A percentile compares a stretch with the other conserved stretches of the same genome.
Evolutionary conservation across 805 yeast genomes (phyloP).

Genomic region (Saccharomycopsis microspora): DNA sequence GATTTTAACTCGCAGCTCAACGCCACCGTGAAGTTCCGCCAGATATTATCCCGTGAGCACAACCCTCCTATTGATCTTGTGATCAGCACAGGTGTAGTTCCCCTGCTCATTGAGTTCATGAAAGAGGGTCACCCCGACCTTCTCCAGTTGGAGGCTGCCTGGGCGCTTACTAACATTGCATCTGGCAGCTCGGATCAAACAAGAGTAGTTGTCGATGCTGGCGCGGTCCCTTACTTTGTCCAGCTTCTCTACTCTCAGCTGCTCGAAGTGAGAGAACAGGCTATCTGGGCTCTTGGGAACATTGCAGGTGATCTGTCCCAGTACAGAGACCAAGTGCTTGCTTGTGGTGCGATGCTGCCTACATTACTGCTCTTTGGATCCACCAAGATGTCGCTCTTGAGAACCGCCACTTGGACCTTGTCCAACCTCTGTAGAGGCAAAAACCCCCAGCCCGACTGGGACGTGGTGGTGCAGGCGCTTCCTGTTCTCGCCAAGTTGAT

Average conservation of each 20-base stretch:
- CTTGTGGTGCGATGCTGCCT: constrained; percentile 82
- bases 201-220: constrained; percentile 78
- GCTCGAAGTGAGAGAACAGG: constrained; percentile 92
- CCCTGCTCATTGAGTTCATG: constrained; percentile 82
- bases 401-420: constrained; percentile 98
- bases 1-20: constrained; percentile 72
- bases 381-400: constrained; percentile 76
- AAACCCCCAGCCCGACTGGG: constrained; percentile 95
- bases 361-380: constrained; percentile 68
- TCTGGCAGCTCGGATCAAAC: constrained; percentile 90
- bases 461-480: constrained; percentile 69
- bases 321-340: constrained; percentile 81
- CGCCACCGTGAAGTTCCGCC: constrained; percentile 90
- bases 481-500: constrained; percentile 89
- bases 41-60: constrained; percentile 83
- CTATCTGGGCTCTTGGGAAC: constrained; percentile 98
- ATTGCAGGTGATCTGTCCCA: constrained; percentile 95
- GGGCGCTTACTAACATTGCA: constrained; percentile 99
- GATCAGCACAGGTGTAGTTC: constrained; percentile 87
- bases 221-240: constrained; percentile 89
- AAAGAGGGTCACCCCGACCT: constrained; percentile 63
- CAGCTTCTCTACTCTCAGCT: constrained; percentile 69
- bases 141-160: constrained; percentile 94
- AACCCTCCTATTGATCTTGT: constrained; percentile 95
- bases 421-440: constrained; percentile 95